Percentiles rank a stretch among this genome's conserved stretches.
These are phyloP conservation scores for Protomyces inundatus DNA, from an alignment of 1,139 yeast genomes.

Conservation along the genomic window DNA sequence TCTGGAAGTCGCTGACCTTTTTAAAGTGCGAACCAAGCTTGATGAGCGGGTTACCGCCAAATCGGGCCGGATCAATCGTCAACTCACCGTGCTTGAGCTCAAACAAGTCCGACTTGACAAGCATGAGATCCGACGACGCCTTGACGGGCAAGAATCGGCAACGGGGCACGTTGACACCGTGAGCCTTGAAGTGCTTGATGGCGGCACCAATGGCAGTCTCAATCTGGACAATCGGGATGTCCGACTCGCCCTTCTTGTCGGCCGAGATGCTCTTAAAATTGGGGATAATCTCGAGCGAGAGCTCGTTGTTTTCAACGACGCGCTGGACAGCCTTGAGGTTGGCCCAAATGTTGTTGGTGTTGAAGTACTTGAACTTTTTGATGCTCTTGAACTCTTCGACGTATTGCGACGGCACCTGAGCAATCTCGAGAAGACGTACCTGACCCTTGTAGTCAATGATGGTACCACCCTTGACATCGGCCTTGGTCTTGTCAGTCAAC, in stretches of 20 bases:
- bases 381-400: constrained; percentile 97
- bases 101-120: constrained; percentile 95
- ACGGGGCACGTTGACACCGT: constrained; percentile 97
- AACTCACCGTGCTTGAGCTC: constrained; percentile 87
- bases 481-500: constrained; percentile 96
- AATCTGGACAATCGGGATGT: constrained; percentile 75
- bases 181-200: constrained; percentile 91
- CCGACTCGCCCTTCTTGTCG: constrained; percentile 37
- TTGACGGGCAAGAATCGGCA: constrained; percentile 96
- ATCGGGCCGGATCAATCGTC: constrained; percentile 75
- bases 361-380: constrained; percentile 95
- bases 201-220: constrained; percentile 99
- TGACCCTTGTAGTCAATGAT: constrained; percentile 92
- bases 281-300: constrained; percentile 92
- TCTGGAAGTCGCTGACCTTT: constrained; percentile 86
- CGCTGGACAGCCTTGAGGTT: constrained; percentile 90
- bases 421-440: constrained; percentile 91
- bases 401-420: constrained; percentile 98
- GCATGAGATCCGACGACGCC: constrained; percentile 87
- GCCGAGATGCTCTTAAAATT: constrained; percentile 71
- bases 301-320: constrained; percentile 75
- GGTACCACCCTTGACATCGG: constrained; percentile 99
- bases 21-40: constrained; percentile 95
- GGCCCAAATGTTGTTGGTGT: constrained; percentile 97
- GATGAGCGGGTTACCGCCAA: constrained; percentile 89